These are phyloP conservation scores for Fraxinus ornus DNA, from an alignment of 305 asterid species.

Conservation along the genomic window DNA sequence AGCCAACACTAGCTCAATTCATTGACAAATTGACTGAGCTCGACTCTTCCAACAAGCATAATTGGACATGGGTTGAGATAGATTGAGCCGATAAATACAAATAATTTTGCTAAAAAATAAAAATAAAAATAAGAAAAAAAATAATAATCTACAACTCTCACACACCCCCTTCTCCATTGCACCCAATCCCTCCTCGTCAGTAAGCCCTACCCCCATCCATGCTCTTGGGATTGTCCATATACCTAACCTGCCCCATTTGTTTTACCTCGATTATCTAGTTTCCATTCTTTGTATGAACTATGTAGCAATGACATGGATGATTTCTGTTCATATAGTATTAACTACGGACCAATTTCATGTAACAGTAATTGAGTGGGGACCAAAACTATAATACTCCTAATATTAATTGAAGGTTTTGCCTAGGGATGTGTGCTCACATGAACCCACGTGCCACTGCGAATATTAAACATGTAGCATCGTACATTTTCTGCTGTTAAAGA, in stretches of 20 bases:
- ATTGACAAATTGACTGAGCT: background rate
- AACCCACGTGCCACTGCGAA: constrained; percentile 30
- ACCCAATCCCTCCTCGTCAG: background rate
- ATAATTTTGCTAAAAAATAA: too few species aligned
- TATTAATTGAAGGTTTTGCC: constrained; percentile 18
- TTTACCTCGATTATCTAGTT: background rate
- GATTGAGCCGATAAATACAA: background rate
- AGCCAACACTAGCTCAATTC: background rate
- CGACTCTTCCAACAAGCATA: background rate
- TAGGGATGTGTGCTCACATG: constrained; percentile 43
- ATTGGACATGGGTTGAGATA: background rate
- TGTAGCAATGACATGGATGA: background rate
- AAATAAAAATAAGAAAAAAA: background rate
- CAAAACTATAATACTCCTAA: background rate
- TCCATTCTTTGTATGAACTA: background rate
- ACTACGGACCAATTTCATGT: background rate
- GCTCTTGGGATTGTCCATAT: background rate
- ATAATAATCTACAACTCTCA: background rate
- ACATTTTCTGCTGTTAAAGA: background rate
- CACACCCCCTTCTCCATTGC: background rate
- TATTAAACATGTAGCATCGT: background rate
- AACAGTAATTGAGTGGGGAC: background rate
- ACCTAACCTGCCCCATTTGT: background rate
- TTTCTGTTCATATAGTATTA: background rate
- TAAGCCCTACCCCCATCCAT: background rate